These are phyloP conservation scores for Sedum album DNA, from an alignment of 164 flowering plant genomes.

Conservation along the genomic window DNA sequence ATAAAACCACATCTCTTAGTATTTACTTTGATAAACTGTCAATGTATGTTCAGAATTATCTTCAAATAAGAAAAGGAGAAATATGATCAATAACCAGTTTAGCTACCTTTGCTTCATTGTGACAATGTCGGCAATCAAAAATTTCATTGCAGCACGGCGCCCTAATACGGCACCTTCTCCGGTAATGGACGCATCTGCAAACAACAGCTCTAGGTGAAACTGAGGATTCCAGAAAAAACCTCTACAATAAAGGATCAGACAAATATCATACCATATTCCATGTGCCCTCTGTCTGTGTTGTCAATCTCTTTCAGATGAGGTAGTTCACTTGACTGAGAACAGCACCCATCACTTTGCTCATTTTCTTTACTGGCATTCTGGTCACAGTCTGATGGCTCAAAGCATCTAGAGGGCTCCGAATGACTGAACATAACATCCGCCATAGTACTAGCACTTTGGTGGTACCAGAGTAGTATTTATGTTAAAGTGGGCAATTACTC, in stretches of 20 bases:
- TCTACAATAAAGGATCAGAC: neutral
- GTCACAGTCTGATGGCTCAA: slow-evolving; percentile 14
- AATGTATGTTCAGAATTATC: neutral
- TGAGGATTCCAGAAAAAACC: neutral
- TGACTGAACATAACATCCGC: slow-evolving; percentile 18
- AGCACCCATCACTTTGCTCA: slow-evolving; percentile 13
- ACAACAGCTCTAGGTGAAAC: neutral
- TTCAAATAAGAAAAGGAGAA: neutral
- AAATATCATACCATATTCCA: slow-evolving; percentile 54
- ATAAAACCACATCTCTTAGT: neutral
- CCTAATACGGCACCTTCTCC: slow-evolving; percentile 73
- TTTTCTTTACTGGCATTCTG: slow-evolving; percentile 10
- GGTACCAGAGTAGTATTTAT: slow-evolving; percentile 9
- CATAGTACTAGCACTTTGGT: slow-evolving; percentile 15
- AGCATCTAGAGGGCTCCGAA: slow-evolving; percentile 14
- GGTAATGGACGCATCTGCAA: slow-evolving; percentile 64
- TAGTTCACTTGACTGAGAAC: slow-evolving; percentile 14
- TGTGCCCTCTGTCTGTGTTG: slow-evolving; percentile 39
- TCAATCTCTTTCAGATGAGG: slow-evolving; percentile 6
- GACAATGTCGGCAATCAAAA: slow-evolving; percentile 85
- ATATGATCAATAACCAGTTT: neutral
- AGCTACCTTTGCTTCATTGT: slow-evolving; percentile 68
- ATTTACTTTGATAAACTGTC: neutral
- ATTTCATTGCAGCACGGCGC: slow-evolving; percentile 90
- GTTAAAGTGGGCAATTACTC: slow-evolving; percentile 19